phyloP scores from a whole-genome alignment of 2,329 filamentous ascomycete genomes.

The Cercospora citrullina region DNA sequence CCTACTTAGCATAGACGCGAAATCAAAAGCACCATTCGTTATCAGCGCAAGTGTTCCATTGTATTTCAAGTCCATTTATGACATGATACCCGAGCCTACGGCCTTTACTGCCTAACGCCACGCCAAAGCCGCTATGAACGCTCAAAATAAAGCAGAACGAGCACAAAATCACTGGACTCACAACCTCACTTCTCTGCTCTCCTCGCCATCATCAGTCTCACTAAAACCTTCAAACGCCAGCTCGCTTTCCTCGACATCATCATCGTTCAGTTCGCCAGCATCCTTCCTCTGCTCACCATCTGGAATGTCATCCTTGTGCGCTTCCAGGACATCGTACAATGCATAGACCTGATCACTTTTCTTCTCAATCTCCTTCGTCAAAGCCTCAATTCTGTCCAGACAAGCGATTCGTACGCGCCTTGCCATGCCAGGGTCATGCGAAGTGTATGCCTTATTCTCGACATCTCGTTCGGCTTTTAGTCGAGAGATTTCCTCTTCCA shows the following conservation, averaged over 20 bases:
- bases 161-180: background rate
- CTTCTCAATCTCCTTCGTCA: conserved; percentile 65
- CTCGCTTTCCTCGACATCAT: conserved; percentile 34
- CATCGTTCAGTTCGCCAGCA: conserved; percentile 51
- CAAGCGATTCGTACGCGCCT: conserved; percentile 64
- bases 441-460: conserved; percentile 63
- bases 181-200: conserved; percentile 6
- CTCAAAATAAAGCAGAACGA: background rate
- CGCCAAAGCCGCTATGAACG: conserved; percentile 5
- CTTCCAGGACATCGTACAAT: conserved; percentile 80
- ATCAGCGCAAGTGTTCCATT: background rate
- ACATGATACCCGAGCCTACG: background rate
- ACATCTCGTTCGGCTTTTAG: conserved; percentile 67
- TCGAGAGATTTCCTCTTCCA: conserved; percentile 78
- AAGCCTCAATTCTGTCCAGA: conserved; percentile 59
- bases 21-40: background rate
- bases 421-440: conserved; percentile 65
- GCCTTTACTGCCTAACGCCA: background rate
- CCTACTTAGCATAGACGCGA: background rate
- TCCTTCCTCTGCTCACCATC: conserved; percentile 61
- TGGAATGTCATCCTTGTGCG: conserved; percentile 67
- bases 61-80: background rate
- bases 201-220: conserved; percentile 30
- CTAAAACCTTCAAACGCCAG: conserved; percentile 38
- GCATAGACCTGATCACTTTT: conserved; percentile 80